Evolutionary conservation across 164 flowering plant species (phyloP), one percentile per base, ranked within the genome.

Genomic region (Kalanchoe fedtschenkoi): DNA sequence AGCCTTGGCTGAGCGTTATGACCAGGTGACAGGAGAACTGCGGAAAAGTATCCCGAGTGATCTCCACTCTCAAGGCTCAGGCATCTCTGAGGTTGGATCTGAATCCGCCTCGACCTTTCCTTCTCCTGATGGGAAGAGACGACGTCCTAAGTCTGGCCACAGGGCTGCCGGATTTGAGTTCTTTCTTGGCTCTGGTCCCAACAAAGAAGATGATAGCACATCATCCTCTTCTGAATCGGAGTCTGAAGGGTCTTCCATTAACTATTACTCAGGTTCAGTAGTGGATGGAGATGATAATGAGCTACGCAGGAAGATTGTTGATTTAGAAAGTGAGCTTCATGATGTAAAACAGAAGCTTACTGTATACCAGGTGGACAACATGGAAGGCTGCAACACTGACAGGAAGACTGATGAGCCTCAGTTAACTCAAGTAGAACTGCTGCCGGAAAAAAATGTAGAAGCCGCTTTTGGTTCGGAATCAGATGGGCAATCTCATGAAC

Each of bases 1-100:
- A 21, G 81, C 95, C 1, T 67, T 92, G 64, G 96, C 96, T 1
- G 98, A 91, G 70, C 92, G 98, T 7, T 91, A 89, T 61, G 91
- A 89, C 68, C 76, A 85, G 47, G 70, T 89, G 41, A 87, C 98
- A 0, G 98, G 91, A 32, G 96, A 92, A 62, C 65, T 92, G 64
- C 71, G 75, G 30, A 88, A 81, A 64, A 84, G 64, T 64, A 67
- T 85, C 9, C 80, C 86, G 14, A 73, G 80, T 0, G 83, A 81
- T 51, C 89, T 89, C 34, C 88, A 83, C 63, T 79, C 91, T 5
- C 93, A 76, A 69, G 76, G 80, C 62, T 86, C 86, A 7, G 76
- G 76, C 47, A 68, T 81, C 28, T 83, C 90, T 21, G 91, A 87
- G 33, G 46, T 58, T 19, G 68, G 75, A 9, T 80, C 83, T 28